Percentiles rank a stretch among this genome's conserved stretches.
phyloP scores from a whole-genome alignment of 1,284 basidiomycete genomes.

The Coriolopsis trogii region DNA sequence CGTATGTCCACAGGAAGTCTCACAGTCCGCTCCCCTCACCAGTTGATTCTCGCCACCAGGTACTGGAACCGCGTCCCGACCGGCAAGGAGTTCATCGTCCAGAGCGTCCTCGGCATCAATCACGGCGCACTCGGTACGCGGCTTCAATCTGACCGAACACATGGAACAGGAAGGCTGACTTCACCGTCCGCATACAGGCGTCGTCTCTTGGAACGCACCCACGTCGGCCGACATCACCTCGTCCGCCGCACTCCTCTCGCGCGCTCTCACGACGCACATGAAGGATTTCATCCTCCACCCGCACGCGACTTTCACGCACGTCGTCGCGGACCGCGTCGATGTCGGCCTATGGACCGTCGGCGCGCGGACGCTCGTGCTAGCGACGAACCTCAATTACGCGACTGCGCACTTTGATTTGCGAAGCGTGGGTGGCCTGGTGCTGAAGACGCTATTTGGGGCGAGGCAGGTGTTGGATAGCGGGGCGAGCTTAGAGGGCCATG shows the following conservation, averaged over 20 bases:
- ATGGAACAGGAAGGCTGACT: background rate
- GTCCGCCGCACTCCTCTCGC: slow-evolving; percentile 56
- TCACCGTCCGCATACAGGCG: slow-evolving; percentile 41
- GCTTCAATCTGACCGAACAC: background rate
- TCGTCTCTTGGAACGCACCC: slow-evolving; percentile 73
- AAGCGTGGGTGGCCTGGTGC: slow-evolving; percentile 18
- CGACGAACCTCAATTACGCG: slow-evolving; percentile 45
- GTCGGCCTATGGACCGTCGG: slow-evolving; percentile 43
- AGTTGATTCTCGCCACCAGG: slow-evolving; percentile 35
- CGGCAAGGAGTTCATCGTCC: slow-evolving; percentile 67
- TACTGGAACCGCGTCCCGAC: slow-evolving; percentile 72
- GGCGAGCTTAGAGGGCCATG: slow-evolving; percentile 27
- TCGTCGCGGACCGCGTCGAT: slow-evolving; percentile 37
- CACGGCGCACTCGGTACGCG: slow-evolving; percentile 65
- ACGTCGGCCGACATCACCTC: slow-evolving; percentile 61
- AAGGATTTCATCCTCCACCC: slow-evolving; percentile 43
- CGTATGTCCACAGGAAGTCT: slow-evolving; percentile 41
- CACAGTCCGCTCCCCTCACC: background rate
- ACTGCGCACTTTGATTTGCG: slow-evolving; percentile 28
- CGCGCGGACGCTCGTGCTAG: slow-evolving; percentile 40
- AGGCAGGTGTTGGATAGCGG: slow-evolving; percentile 36
- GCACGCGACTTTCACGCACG: slow-evolving; percentile 31
- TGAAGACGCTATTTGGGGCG: slow-evolving; percentile 3
- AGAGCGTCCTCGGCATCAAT: slow-evolving; percentile 68
- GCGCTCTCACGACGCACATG: slow-evolving; percentile 39